These are phyloP conservation scores for Metschnikowia cubensis DNA, from an alignment of 805 yeast species.

Conservation along the genomic window DNA sequence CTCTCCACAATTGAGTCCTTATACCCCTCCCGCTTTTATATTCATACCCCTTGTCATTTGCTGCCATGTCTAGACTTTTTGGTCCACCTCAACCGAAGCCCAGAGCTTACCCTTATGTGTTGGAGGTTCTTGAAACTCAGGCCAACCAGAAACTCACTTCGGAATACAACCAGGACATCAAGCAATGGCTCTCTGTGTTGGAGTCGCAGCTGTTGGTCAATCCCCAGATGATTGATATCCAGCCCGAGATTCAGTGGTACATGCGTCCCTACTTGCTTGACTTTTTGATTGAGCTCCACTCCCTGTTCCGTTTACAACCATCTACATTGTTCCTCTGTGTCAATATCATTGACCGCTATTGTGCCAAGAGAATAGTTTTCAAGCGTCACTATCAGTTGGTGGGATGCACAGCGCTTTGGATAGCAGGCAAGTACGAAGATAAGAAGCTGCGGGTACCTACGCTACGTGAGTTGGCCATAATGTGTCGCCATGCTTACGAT, in stretches of 20 bases:
- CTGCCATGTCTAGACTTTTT: constrained; percentile 9
- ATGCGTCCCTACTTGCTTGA: constrained; percentile 45
- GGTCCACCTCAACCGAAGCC: constrained; percentile 28
- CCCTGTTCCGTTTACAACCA: constrained; percentile 39
- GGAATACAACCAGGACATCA: constrained; percentile 43
- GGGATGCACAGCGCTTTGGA: constrained; percentile 46
- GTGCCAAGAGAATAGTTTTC: constrained; percentile 44
- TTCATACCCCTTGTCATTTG: background rate
- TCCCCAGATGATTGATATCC: constrained; percentile 48
- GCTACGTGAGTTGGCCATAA: constrained; percentile 47
- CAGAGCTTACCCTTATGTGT: constrained; percentile 36
- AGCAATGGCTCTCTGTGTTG: constrained; percentile 34
- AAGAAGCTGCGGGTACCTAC: constrained; percentile 58
- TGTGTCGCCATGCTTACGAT: constrained; percentile 59
- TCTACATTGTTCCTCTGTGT: constrained; percentile 42
- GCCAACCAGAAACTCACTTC: constrained; percentile 39
- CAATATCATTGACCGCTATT: constrained; percentile 44
- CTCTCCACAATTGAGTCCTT: background rate
- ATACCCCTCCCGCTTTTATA: background rate
- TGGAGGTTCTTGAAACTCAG: constrained; percentile 46
- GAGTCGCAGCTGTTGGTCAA: constrained; percentile 42
- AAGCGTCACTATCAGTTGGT: constrained; percentile 46
- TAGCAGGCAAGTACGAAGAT: constrained; percentile 53
- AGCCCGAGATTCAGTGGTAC: constrained; percentile 47
- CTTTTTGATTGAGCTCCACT: constrained; percentile 41